These are phyloP conservation scores for Tephrocybe sp. DNA, from an alignment of 768 basidiomycete species.

Conservation along the genomic window DNA sequence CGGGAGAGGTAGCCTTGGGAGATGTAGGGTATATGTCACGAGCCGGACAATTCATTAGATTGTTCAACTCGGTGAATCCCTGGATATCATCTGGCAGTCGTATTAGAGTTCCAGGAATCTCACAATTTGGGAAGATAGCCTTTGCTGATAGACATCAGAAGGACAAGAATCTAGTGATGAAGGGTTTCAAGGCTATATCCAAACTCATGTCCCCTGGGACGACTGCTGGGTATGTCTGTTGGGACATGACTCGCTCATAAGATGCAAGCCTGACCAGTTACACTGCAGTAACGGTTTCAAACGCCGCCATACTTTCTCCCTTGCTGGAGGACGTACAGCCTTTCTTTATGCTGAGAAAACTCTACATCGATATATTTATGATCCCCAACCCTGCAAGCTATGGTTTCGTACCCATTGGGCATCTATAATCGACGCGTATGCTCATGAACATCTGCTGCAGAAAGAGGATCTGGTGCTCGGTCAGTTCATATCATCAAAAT, in stretches of 20 bases:
- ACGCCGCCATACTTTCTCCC: slow-evolving; percentile 8
- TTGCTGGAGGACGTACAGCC: slow-evolving; percentile 9
- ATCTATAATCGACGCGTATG: slow-evolving; percentile 6
- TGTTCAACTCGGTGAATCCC: slow-evolving; percentile 11
- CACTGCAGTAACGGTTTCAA: slow-evolving; percentile 2
- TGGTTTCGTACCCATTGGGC: slow-evolving; percentile 9
- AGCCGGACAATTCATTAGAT: slow-evolving; percentile 7
- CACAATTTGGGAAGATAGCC: background rate
- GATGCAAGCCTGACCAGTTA: background rate
- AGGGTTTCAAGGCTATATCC: slow-evolving; percentile 11
- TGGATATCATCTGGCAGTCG: background rate
- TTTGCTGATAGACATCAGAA: slow-evolving; percentile 4
- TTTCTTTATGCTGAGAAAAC: slow-evolving; percentile 15
- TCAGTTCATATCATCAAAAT: background rate
- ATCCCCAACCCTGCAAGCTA: slow-evolving; percentile 6
- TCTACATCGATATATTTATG: slow-evolving; percentile 8
- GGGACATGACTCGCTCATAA: background rate
- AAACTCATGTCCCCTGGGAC: slow-evolving; percentile 7
- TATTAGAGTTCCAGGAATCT: slow-evolving; percentile 1
- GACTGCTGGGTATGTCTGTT: slow-evolving; percentile 2
- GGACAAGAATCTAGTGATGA: slow-evolving; percentile 8
- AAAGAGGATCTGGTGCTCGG: slow-evolving; percentile 11
- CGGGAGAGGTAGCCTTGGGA: slow-evolving; percentile 4
- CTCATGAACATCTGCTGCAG: background rate
- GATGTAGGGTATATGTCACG: slow-evolving; percentile 11